These are phyloP conservation scores for Stenocarpella maydis DNA, from an alignment of 2,329 filamentous ascomycete genomes.

Conservation along the genomic window DNA sequence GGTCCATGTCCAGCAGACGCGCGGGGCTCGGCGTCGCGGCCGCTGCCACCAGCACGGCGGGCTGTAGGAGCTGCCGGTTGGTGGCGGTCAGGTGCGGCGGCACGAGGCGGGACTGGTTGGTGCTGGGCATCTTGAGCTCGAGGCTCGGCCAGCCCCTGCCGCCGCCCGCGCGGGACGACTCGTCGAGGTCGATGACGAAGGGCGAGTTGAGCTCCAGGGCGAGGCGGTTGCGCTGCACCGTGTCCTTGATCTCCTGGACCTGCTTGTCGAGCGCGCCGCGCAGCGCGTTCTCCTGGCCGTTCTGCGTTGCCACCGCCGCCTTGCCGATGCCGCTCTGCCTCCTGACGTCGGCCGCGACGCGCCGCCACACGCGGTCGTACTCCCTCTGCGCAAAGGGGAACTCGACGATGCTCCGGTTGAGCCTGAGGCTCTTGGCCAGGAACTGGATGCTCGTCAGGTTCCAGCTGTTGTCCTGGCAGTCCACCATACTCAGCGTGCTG, in stretches of 20 bases:
- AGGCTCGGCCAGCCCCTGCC: conserved; percentile 40
- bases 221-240: conserved; percentile 40
- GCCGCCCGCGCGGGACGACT: conserved; percentile 38
- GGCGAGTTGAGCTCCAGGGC: conserved; percentile 40
- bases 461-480: conserved; percentile 64
- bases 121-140: conserved; percentile 37
- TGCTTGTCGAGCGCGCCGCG: conserved; percentile 35
- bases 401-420: conserved; percentile 53
- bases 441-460: conserved; percentile 60
- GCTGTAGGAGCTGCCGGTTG: conserved; percentile 33
- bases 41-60: conserved; percentile 8
- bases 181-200: conserved; percentile 40
- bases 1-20: conserved; percentile 38
- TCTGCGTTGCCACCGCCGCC: conserved; percentile 33
- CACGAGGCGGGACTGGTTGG: conserved; percentile 25
- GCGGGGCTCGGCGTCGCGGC: conserved; percentile 20
- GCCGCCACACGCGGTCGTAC: conserved; percentile 40
- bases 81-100: conserved; percentile 35
- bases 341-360: conserved; percentile 38
- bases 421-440: conserved; percentile 53
- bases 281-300: conserved; percentile 39
- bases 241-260: conserved; percentile 39
- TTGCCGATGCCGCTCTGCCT: conserved; percentile 34
- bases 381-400: conserved; percentile 48
- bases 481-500: conserved; percentile 58